These are phyloP conservation scores for Sordariomycetes sp. DNA, from an alignment of 2,329 filamentous ascomycete species.

Conservation along the genomic window DNA sequence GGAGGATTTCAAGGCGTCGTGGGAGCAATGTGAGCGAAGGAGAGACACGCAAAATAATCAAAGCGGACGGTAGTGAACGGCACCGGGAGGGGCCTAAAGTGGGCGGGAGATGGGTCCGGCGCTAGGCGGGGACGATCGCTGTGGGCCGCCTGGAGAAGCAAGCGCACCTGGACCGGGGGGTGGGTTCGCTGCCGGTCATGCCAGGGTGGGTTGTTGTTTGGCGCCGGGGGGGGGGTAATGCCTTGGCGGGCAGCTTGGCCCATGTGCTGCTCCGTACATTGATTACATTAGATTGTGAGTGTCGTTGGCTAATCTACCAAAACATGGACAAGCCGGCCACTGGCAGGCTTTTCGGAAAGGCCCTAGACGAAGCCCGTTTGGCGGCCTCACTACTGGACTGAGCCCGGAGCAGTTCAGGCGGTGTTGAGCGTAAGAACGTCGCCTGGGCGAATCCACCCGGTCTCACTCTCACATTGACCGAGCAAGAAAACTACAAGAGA, in stretches of 20 bases:
- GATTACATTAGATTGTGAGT: not conserved
- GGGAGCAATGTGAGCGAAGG: not conserved
- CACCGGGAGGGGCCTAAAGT: not conserved
- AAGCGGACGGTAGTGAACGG: not conserved
- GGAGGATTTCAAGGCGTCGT: not conserved
- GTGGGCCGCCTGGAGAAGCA: not conserved
- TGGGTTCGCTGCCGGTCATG: not conserved
- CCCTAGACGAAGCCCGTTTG: too few species aligned
- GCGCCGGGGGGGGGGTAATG: not conserved
- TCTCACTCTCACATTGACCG: too few species aligned
- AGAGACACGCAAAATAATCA: not conserved
- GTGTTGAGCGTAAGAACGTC: too few species aligned
- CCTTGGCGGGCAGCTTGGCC: not conserved
- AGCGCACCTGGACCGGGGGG: too few species aligned
- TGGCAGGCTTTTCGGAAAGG: not conserved
- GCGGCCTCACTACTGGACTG: too few species aligned
- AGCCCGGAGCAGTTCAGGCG: too few species aligned
- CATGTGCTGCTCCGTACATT: not conserved
- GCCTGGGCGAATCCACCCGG: too few species aligned
- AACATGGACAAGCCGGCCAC: not conserved
- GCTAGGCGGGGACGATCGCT: not conserved
- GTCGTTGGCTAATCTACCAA: not conserved
- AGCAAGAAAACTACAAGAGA: too few species aligned
- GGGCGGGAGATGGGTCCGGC: not conserved
- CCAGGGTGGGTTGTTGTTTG: not conserved